Evolutionary conservation across 129 eudicot genomes (phyloP), one percentile per base, ranked within the genome.

Genomic region (Arctium minus): DNA sequence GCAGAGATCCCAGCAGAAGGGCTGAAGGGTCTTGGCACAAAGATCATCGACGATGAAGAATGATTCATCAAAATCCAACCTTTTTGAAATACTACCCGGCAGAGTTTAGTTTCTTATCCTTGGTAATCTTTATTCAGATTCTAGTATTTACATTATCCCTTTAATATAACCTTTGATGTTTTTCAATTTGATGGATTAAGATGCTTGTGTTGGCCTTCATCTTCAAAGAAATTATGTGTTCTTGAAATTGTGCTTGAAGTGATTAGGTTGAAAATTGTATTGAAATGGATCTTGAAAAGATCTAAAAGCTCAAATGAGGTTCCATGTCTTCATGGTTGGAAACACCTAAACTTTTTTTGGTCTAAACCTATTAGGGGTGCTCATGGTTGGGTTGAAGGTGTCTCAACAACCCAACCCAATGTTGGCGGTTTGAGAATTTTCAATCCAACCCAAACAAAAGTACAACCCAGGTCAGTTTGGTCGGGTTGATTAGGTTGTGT

Each of bases 1-100:
- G 90, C 91, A 0, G 96, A 91, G 85, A 88, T 86, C 78, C 93
- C 96, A 27, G 70, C 90, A 0, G 90, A 88, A 82, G 96, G 96
- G 3, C 77, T 91, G 13, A 89, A 89, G 93, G 93, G 96, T 8
- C 90, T 89, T 29, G 93, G 96, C 71, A 89, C 96, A 30, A 85
- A 85, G 87, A 70, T 87, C 62, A 91, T 91, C 48, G 96, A 91
- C 6, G 96, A 91, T 67, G 95, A 91, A 82, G 87, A 84, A 73
- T 84, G 46, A 74, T 84, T 84, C 13, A 40, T 79, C 80, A 27
- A n/a, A 65, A 62, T 79, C 29, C 73, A 73, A 65, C 39, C 87
- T 65, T 79, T 79, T 84, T 84, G 80, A 79, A 84, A 78, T 76
- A 72, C 18, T 76, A 72, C 18, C 78, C 11, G 15, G 74, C 75